These are phyloP conservation scores for Aspergillus pseudoviridinutans DNA, from an alignment of 2,329 filamentous ascomycete genomes.

Conservation along the genomic window DNA sequence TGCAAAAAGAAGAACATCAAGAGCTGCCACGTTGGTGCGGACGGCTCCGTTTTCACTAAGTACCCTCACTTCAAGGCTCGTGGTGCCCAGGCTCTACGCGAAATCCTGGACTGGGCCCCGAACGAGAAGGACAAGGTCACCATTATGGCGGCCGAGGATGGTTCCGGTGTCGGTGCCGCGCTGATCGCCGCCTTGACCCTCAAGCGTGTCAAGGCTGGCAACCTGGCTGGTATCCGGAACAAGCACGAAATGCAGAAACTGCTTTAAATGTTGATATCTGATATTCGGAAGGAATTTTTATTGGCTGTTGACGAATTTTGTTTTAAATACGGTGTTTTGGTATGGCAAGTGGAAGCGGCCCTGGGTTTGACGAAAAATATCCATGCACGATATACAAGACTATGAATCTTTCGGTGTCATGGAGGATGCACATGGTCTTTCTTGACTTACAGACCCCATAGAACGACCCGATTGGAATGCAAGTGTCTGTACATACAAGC, in stretches of 20 bases:
- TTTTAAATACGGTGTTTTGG: not conserved
- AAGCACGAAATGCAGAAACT: constrained; percentile 35
- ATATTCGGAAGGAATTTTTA: not conserved
- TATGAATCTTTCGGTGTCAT: not conserved
- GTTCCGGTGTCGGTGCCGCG: constrained; percentile 93
- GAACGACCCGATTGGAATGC: not conserved
- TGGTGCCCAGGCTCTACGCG: constrained; percentile 80
- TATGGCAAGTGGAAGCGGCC: not conserved
- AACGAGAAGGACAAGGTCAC: constrained; percentile 84
- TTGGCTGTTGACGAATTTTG: not conserved
- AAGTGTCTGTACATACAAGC: not conserved
- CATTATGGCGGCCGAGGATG: constrained; percentile 87
- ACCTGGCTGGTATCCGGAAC: constrained; percentile 56
- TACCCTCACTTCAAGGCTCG: constrained; percentile 93
- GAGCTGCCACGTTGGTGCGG: constrained; percentile 88
- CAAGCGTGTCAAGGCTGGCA: constrained; percentile 59
- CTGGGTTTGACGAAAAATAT: not conserved
- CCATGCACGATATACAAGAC: not conserved
- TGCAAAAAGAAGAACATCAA: constrained; percentile 92
- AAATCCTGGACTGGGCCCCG: constrained; percentile 91
- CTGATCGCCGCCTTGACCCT: constrained; percentile 75
- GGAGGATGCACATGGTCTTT: not conserved
- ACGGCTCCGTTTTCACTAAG: constrained; percentile 98
- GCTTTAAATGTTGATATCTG: constrained; percentile 14
- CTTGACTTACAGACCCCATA: not conserved